phyloP scores from a whole-genome alignment of 2,329 filamentous ascomycete species.

The Calycina marina region DNA sequence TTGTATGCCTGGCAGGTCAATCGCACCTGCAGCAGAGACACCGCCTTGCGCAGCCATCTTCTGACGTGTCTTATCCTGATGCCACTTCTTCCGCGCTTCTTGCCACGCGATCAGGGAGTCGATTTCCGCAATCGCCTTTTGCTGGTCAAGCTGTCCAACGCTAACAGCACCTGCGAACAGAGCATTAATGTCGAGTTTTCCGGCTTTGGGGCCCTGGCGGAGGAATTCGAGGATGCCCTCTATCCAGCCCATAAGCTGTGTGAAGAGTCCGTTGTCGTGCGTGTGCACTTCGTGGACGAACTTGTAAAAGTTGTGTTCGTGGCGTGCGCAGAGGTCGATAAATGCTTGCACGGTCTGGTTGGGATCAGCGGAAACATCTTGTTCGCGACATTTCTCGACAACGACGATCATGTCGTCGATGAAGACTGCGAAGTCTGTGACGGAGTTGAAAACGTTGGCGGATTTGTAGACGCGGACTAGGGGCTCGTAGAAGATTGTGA shows the following conservation, averaged over 20 bases:
- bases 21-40: conserved; percentile 29
- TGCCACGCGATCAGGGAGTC: conserved; percentile 85
- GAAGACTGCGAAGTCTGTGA: conserved; percentile 90
- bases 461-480: conserved; percentile 96
- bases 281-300: conserved; percentile 97
- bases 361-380: conserved; percentile 83
- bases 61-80: conserved; percentile 91
- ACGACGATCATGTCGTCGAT: conserved; percentile 82
- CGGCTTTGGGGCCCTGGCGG: conserved; percentile 69
- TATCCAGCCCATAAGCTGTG: conserved; percentile 92
- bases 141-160: conserved; percentile 52
- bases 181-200: conserved; percentile 86
- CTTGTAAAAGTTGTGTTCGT: conserved; percentile 97
- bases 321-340: conserved; percentile 87
- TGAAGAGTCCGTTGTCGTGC: conserved; percentile 93
- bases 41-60: conserved; percentile 88
- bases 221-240: conserved; percentile 92
- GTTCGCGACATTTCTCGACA: conserved; percentile 48
- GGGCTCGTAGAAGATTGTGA: conserved; percentile 98
- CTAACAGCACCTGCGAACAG: conserved; percentile 71
- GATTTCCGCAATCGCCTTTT: conserved; percentile 64
- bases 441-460: conserved; percentile 92
- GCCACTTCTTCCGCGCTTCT: conserved; percentile 92
- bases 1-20: conserved; percentile 37
- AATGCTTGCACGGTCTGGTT: conserved; percentile 98